Conservation (phyloP, 2,329 filamentous ascomycete genomes). For the Xylariaceae sp. region DNA sequence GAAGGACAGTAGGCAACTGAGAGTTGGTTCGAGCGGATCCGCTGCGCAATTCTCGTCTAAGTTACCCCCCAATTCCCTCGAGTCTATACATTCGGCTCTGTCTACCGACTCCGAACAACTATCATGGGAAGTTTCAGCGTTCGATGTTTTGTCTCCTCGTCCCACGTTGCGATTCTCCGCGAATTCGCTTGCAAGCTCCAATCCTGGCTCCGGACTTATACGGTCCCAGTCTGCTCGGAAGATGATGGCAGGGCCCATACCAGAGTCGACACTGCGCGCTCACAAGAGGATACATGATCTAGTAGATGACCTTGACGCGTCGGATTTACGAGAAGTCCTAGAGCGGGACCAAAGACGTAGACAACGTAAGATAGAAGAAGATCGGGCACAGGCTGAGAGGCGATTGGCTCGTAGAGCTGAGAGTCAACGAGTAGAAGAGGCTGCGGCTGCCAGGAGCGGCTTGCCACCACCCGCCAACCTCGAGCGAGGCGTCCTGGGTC, state of each 20-base stretch:
- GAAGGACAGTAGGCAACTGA: slow-evolving; percentile 62
- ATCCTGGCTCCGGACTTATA: slow-evolving; percentile 40
- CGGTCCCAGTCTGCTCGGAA: slow-evolving; percentile 48
- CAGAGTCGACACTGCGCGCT: slow-evolving; percentile 55
- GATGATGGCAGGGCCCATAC: slow-evolving; percentile 47
- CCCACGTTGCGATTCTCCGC: slow-evolving; percentile 74
- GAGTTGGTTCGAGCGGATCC: slow-evolving; percentile 47
- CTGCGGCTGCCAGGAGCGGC: slow-evolving; percentile 47
- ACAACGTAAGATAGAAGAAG: slow-evolving; percentile 65
- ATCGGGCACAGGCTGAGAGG: slow-evolving; percentile 62
- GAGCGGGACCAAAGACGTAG: slow-evolving; percentile 79
- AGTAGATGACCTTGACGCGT: slow-evolving; percentile 79
- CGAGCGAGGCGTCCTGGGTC: slow-evolving; percentile 56
- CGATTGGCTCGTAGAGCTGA: slow-evolving; percentile 63
- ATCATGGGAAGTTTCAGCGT: slow-evolving; percentile 72
- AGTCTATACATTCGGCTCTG: slow-evolving; percentile 70
- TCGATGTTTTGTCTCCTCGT: slow-evolving; percentile 78
- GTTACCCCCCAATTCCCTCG: slow-evolving; percentile 66
- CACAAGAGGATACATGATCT: slow-evolving; percentile 64
- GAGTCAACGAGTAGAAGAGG: slow-evolving; percentile 55
- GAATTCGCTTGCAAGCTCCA: slow-evolving; percentile 52
- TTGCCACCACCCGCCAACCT: slow-evolving; percentile 51
- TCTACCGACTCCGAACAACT: slow-evolving; percentile 69
- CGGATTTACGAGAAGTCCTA: slow-evolving; percentile 80
- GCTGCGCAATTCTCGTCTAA: slow-evolving; percentile 63